These are phyloP conservation scores for Pseudogymnoascus sp. DNA, from an alignment of 2,329 filamentous ascomycete species.

Conservation along the genomic window DNA sequence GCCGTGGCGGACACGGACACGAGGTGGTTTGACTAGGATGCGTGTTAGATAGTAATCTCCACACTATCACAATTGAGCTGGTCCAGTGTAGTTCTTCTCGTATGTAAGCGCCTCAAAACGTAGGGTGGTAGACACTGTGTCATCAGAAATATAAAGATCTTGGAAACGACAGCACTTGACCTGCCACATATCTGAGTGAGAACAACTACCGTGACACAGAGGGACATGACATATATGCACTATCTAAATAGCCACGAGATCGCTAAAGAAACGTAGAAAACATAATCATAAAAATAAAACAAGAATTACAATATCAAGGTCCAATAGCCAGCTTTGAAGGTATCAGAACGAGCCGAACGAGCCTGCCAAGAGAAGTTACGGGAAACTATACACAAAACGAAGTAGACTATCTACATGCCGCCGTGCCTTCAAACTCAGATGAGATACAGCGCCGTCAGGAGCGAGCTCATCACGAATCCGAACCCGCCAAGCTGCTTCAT, in stretches of 20 bases:
- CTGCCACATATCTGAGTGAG: neutral
- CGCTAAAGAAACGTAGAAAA: neutral
- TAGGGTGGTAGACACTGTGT: neutral
- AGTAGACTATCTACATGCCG: neutral
- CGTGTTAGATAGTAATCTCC: neutral
- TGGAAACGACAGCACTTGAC: neutral
- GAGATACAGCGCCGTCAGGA: neutral
- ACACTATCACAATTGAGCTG: neutral
- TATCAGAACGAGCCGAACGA: neutral
- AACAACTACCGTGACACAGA: neutral
- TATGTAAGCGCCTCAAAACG: neutral
- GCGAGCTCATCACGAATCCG: neutral
- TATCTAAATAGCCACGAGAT: neutral
- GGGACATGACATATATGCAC: neutral
- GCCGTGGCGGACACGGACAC: neutral
- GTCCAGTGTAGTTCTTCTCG: neutral
- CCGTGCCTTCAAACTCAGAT: neutral
- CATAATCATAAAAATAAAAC: neutral
- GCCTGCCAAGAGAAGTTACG: neutral
- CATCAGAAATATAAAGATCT: neutral
- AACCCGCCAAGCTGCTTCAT: neutral
- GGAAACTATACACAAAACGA: neutral
- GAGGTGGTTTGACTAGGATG: neutral
- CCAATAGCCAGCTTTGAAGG: slow-evolving; percentile 1
- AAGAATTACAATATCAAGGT: neutral